A percentile compares a stretch with the other conserved stretches of the same genome.
These are phyloP conservation scores for Boechera retrofracta DNA, from an alignment of 345 rosid species.

Conservation along the genomic window DNA sequence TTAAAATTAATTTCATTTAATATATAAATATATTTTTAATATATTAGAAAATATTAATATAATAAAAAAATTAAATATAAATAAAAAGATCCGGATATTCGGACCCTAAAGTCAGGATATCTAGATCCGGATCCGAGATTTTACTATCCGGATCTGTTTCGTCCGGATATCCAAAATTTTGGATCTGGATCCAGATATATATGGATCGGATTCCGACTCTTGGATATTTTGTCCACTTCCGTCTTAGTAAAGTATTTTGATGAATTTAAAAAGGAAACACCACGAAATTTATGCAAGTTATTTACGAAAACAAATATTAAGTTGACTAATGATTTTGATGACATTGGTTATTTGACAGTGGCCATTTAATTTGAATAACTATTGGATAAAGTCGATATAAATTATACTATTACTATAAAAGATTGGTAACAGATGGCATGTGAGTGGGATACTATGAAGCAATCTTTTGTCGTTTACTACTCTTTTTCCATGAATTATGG, in stretches of 20 bases:
- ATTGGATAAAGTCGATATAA: slow-evolving; percentile 25
- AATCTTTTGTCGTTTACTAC: slow-evolving; percentile 39
- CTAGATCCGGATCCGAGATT: too few relatives aligned
- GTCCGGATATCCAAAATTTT: too few relatives aligned
- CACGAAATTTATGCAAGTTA: slow-evolving; percentile 1
- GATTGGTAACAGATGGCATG: slow-evolving; percentile 30
- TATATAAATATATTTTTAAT: too few relatives aligned
- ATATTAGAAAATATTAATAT: too few relatives aligned
- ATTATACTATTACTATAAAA: background rate
- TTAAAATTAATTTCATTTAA: too few relatives aligned
- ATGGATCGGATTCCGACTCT: too few relatives aligned
- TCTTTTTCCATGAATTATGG: slow-evolving; percentile 37
- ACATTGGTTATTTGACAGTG: slow-evolving; percentile 2
- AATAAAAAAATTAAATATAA: too few relatives aligned
- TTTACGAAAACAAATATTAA: slow-evolving; percentile 25
- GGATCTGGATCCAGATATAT: too few relatives aligned
- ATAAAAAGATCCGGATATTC: too few relatives aligned
- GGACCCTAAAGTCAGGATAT: too few relatives aligned
- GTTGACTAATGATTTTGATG: slow-evolving; percentile 30
- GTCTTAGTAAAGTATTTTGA: slow-evolving; percentile 17
- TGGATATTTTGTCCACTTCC: too few relatives aligned
- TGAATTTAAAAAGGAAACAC: slow-evolving; percentile 7
- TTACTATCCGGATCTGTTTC: too few relatives aligned
- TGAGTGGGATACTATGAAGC: slow-evolving; percentile 34
- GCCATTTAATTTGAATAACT: background rate